phyloP scores from a whole-genome alignment of 805 yeast species.

The Ogataea kodamae region DNA sequence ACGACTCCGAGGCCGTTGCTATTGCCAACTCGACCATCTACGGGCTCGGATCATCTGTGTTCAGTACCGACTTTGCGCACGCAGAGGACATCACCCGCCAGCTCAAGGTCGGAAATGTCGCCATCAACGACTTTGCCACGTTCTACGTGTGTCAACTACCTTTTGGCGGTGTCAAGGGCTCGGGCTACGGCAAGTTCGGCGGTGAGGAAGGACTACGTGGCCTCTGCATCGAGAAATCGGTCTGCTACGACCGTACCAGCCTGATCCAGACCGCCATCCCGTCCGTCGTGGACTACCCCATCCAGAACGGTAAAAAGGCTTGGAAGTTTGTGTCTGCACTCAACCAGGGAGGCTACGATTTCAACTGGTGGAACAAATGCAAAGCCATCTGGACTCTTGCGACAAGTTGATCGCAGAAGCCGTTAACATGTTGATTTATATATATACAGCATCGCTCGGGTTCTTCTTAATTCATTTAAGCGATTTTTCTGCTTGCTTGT shows the following conservation, averaged over 20 bases:
- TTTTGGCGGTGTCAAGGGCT: conserved; percentile 89
- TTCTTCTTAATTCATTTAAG: conserved; percentile 21
- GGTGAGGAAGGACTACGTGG: conserved; percentile 97
- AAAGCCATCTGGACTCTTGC: conserved; percentile 54
- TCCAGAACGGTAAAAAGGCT: conserved; percentile 72
- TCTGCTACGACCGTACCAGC: conserved; percentile 80
- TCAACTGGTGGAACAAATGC: conserved; percentile 63
- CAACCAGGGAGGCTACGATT: conserved; percentile 81
- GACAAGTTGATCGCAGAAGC: conserved; percentile 40
- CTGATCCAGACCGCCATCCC: conserved; percentile 83
- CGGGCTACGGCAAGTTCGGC: conserved; percentile 97
- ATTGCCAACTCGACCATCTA: conserved; percentile 82
- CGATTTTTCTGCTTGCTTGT: conserved; percentile 50
- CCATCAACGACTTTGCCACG: conserved; percentile 97
- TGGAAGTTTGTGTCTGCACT: conserved; percentile 84
- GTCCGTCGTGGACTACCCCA: conserved; percentile 87
- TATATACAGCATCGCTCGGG: no score
- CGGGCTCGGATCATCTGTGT: conserved; percentile 91
- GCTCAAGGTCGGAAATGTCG: conserved; percentile 84
- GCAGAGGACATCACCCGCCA: conserved; percentile 61
- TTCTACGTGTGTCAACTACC: conserved; percentile 94
- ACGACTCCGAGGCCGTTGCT: conserved; percentile 62
- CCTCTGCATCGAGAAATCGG: conserved; percentile 79
- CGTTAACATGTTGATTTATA: no score
- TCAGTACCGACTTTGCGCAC: conserved; percentile 59